Evolutionary conservation across 768 basidiomycete genomes (phyloP), one percentile per base, ranked within the genome.

Genomic region (Termitomyces sp.): DNA sequence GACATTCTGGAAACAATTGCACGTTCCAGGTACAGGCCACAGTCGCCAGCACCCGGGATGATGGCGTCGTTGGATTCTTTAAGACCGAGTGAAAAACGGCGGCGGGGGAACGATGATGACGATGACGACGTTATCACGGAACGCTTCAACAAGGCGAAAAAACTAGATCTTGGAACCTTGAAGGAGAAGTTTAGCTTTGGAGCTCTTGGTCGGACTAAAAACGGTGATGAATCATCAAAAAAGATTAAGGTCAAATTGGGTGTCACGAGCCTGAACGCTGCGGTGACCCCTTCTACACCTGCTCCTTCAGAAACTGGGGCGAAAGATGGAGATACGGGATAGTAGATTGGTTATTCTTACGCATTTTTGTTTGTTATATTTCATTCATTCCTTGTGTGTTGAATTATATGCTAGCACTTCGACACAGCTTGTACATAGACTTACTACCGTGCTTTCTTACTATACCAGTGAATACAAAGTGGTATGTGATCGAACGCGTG

Each of bases 251-350:
- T 92, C 59, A 87, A 83, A 71, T 77, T 91, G 58, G 83, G 85
- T 20, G 67, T 75, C 16, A 71, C 75, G n/a, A 75, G 74, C 20
- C 64, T 77, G 49, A 39, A 34, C 1, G 72, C 73, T 53, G 72
- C 69, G 46, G 69, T 75, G 51, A 62, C 70, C n/a, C 65, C 79
- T 26, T 61, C 74, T 12, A 68, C 71, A 5, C 71, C 76, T 13
- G 67, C 75, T 53, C 76, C 83, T 67, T 82, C 88, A 84, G 80
- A 84, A 79, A 70, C 78, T 59, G 78, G 82, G 65, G 76, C 79
- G 58, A 90, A 90, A 72, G 87, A 90, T 63, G 87, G 85, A 54
- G 88, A 90, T 68, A 87, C 81, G 43, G 88, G 88, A 60, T 90
- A 77, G 70, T 26, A 22, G 22, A 43, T 31, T 18, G 36, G 52